phyloP scores from a whole-genome alignment of 371 early-diverging fungal species.

The Circinella umbellata region DNA sequence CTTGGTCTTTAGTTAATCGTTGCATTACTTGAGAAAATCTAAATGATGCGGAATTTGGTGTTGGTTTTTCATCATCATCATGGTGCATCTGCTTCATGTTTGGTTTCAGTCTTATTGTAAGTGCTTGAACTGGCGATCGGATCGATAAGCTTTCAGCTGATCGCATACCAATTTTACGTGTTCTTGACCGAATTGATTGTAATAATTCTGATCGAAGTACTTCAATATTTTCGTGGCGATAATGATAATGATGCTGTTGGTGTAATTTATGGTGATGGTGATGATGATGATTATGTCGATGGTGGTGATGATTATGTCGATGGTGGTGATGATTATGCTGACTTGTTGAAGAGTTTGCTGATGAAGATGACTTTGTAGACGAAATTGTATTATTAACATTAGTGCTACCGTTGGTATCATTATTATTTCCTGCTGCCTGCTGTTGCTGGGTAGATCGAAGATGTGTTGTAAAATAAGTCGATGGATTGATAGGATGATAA shows the following conservation, averaged over 20 bases:
- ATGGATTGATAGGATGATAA: constrained; percentile 48
- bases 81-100: not conserved
- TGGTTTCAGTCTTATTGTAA: constrained; percentile 15
- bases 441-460: not conserved
- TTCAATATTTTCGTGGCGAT: constrained; percentile 39
- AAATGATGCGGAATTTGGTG: not conserved
- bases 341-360: not conserved
- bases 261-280: constrained; percentile 12
- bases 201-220: constrained; percentile 43
- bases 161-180: constrained; percentile 38
- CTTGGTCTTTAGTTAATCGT: constrained; percentile 41
- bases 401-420: not conserved
- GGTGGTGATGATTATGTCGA: not conserved
- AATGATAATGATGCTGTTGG: constrained; percentile 20
- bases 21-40: constrained; percentile 33
- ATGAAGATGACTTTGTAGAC: not conserved
- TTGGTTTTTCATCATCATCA: not conserved
- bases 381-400: constrained; percentile 1
- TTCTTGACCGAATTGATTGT: constrained; percentile 37
- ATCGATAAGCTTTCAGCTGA: constrained; percentile 31
- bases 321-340: constrained; percentile 5
- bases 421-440: not conserved
- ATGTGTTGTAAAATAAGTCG: constrained; percentile 42
- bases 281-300: constrained; percentile 2
- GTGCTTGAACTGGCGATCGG: constrained; percentile 22